These are phyloP conservation scores for Colletotrichum phormii DNA, from an alignment of 2,329 filamentous ascomycete genomes.

Conservation along the genomic window DNA sequence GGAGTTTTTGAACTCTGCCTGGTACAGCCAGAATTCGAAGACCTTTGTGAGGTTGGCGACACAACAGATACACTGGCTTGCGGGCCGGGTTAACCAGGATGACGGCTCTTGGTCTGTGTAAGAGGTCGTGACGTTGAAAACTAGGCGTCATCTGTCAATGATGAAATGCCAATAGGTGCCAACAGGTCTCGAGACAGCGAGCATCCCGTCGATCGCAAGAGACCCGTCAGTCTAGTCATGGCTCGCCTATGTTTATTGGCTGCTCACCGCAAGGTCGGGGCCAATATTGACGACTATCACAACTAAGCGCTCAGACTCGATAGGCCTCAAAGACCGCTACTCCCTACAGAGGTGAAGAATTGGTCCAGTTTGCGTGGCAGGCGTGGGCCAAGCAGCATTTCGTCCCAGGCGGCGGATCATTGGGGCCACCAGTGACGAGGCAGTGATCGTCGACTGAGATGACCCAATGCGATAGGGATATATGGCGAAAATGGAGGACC, in stretches of 20 bases:
- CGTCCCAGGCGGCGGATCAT: constrained; percentile 25
- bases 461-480: constrained; percentile 10
- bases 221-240: constrained; percentile 1
- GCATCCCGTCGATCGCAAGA: constrained; percentile 6
- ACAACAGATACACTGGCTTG: background rate
- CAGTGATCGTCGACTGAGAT: constrained; percentile 24
- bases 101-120: constrained; percentile 8
- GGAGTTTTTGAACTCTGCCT: background rate
- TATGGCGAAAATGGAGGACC: constrained; percentile 14
- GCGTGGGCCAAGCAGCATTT: constrained; percentile 33
- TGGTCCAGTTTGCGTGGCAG: constrained; percentile 26
- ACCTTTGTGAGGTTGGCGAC: background rate
- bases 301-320: background rate
- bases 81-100: background rate
- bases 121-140: constrained; percentile 1
- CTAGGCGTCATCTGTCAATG: background rate
- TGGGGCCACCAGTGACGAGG: constrained; percentile 24
- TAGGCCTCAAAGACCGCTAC: background rate
- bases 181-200: background rate
- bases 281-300: background rate
- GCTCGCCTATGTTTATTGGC: constrained; percentile 1
- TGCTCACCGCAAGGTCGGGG: constrained; percentile 1
- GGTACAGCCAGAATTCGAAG: background rate
- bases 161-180: background rate
- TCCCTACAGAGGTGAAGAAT: background rate